phyloP scores from a whole-genome alignment of 2,329 filamentous ascomycete species.

The Grosmannia huntii region DNA sequence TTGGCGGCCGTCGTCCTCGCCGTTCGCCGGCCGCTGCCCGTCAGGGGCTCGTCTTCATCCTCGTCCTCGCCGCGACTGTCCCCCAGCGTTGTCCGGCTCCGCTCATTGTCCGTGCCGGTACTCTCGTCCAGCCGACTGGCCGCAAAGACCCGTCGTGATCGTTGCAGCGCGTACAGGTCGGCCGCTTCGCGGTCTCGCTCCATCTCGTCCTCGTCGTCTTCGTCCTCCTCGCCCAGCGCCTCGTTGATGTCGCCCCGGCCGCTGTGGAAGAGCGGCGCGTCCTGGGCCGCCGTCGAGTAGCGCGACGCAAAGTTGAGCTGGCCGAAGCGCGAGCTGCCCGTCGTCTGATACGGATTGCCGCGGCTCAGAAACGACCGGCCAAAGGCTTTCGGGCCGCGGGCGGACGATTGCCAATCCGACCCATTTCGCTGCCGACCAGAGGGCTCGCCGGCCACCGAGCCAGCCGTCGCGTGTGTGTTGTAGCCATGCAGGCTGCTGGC shows the following conservation, averaged over 20 bases:
- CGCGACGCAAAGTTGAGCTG: conserved; percentile 61
- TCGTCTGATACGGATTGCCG: conserved; percentile 66
- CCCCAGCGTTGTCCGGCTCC: conserved; percentile 42
- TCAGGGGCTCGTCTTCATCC: conserved; percentile 17
- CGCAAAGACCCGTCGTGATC: conserved; percentile 78
- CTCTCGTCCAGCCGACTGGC: conserved; percentile 75
- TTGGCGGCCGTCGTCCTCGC: not conserved
- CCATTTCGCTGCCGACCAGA: conserved; percentile 20
- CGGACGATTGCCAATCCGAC: conserved; percentile 21
- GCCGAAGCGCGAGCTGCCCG: conserved; percentile 60
- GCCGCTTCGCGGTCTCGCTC: conserved; percentile 83
- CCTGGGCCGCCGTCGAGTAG: conserved; percentile 53
- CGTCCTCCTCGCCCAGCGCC: conserved; percentile 52
- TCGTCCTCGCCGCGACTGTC: conserved; percentile 31
- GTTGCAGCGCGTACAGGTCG: conserved; percentile 86
- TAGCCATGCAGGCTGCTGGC: conserved; percentile 23
- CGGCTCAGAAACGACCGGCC: conserved; percentile 28
- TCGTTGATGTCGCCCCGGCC: conserved; percentile 82
- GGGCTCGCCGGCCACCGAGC: not conserved
- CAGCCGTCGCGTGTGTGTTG: conserved; percentile 9
- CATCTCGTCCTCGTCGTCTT: conserved; percentile 86
- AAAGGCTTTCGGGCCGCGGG: conserved; percentile 19
- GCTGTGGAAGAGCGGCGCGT: conserved; percentile 90
- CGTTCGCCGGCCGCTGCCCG: conserved; percentile 18
- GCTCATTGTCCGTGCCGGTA: conserved; percentile 65